phyloP scores from a whole-genome alignment of 768 basidiomycete genomes.

The Collybiopsis confluens region DNA sequence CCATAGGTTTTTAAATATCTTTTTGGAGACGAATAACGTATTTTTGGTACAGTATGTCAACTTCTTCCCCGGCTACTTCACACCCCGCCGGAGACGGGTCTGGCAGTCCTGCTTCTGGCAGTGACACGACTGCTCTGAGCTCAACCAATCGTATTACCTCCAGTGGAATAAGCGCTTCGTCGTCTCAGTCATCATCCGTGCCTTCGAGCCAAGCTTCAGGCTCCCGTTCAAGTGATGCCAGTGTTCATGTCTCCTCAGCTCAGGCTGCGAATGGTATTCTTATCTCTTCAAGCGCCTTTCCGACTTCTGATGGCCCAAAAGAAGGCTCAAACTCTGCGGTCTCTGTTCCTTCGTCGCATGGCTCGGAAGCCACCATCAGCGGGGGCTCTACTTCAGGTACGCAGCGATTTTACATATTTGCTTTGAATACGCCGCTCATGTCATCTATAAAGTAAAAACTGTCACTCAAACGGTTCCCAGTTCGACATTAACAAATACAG shows the following conservation, averaged over 20 bases:
- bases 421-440: slow-evolving; percentile 9
- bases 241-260: neutral
- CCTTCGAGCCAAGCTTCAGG: neutral
- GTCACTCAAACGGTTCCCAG: slow-evolving; percentile 15
- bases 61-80: neutral
- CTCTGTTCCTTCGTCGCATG: neutral
- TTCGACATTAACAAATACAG: slow-evolving; percentile 33
- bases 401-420: neutral
- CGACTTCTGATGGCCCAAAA: neutral
- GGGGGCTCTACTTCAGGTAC: slow-evolving; percentile 7
- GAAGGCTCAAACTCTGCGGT: neutral
- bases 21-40: too few relatives aligned
- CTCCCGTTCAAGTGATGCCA: neutral
- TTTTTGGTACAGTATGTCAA: neutral
- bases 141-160: neutral
- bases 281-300: neutral
- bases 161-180: neutral
- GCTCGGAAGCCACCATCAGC: neutral
- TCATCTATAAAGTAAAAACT: neutral
- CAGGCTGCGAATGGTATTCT: slow-evolving; percentile 3
- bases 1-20: too few relatives aligned
- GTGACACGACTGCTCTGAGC: neutral
- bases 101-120: neutral
- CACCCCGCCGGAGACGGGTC: neutral
- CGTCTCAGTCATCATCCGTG: too few relatives aligned